Conservation (phyloP, 345 rosid genomes). For the Salix koriyanagi region DNA sequence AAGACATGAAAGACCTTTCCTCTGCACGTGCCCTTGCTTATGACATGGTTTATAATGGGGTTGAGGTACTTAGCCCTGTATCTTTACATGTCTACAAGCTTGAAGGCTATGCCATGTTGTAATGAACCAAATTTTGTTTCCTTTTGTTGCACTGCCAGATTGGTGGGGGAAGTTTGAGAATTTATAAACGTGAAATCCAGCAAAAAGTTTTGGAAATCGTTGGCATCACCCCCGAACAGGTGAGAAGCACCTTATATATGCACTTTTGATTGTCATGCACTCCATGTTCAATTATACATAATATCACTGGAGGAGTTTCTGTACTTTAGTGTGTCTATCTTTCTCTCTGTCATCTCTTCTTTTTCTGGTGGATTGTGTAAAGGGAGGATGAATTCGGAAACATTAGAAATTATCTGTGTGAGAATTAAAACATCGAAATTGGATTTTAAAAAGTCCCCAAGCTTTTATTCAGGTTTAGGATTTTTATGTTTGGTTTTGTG, state of each 20-base stretch:
- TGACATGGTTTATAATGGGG: slow-evolving; percentile 97
- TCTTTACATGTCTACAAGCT: not conserved
- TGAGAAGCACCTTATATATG: slow-evolving; percentile 20
- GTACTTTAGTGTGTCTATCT: not conserved
- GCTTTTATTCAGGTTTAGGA: not conserved
- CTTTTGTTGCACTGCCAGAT: slow-evolving; percentile 46
- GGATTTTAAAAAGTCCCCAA: no score
- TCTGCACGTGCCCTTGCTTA: slow-evolving; percentile 94
- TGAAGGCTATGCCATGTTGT: not conserved
- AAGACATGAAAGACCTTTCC: slow-evolving; percentile 76
- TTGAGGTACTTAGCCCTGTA: slow-evolving; percentile 55
- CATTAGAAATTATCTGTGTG: not conserved
- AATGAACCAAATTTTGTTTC: not conserved
- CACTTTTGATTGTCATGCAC: not conserved
- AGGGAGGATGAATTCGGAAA: not conserved
- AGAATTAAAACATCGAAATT: not conserved
- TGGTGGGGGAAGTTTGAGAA: slow-evolving; percentile 99
- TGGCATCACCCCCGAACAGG: slow-evolving; percentile 78
- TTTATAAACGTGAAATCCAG: slow-evolving; percentile 79
- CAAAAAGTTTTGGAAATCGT: slow-evolving; percentile 77
- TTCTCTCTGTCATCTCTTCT: not conserved
- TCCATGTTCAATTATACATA: not conserved
- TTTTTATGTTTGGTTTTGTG: not conserved
- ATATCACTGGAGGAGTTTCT: not conserved
- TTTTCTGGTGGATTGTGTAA: not conserved